Base-by-base conservation (phyloP, 805 yeast genomes). In the Candida gorgasii region DNA sequence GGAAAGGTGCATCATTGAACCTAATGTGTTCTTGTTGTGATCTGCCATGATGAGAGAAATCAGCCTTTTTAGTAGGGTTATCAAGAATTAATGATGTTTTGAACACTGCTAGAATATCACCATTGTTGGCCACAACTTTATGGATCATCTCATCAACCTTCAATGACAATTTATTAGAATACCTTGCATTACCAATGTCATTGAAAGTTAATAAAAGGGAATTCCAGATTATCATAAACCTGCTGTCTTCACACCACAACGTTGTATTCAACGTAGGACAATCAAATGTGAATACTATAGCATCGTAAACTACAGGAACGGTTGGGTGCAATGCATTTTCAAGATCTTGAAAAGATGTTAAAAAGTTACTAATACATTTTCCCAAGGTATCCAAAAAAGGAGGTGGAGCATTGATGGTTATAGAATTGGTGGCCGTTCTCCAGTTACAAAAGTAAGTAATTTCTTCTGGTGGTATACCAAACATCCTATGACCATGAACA, bases 401-500 rank as follows among this genome's bases (percentile, higher is more conserved):
- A 0, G 81, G 67, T 8, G 72, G 63, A 1, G 86, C 76, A 43
- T 79, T 73, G 9, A 87, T 61, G 1, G 52, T 43, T 4, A 89
- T 63, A 4, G 67, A 69, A 8, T 90, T 95, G 1, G 84, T 57
- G 19, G 76, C 78, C 51, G 93, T 79, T 45, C 85, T 90, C 99
- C 99, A 93, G 46, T 86, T 83, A 54, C 97, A 89, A 49, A 78
- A 80, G 57, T 87, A 93, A 0, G 97, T 88, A 0, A 92, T 89
- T 57, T 88, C 95, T 6, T 73, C 68, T 0, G 97, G 97, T 0
- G 96, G 96, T 2, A 89, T 58, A 0, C 99, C 99, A 67, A 89
- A 89, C 82, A 90, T 81, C 54, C 98, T 73, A 60, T 92, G 96
- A 1, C 96, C 95, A 60, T 87, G 95, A 17, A 88, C 71, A 2